Evolutionary conservation across 129 eudicot species (phyloP), one percentile per base, ranked within the genome.

Genomic region (sunflower (Helianthus annuus)): DNA sequence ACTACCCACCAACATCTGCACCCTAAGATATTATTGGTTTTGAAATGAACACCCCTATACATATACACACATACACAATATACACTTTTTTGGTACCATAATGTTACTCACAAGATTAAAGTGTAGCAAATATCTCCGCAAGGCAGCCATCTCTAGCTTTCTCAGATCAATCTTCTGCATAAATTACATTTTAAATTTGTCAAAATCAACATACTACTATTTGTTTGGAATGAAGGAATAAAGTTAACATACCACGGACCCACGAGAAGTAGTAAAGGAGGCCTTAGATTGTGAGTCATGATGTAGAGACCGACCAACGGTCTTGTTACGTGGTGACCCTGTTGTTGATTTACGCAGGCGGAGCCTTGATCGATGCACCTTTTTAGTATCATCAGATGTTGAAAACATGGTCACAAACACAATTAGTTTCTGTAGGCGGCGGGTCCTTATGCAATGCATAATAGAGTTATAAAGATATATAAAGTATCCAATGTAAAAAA

Each of bases 91-190:
- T 19, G 22, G 22, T 19, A 19, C 22, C 0, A 19, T 19, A 19
- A 19, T 19, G 0, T 19, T 19, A 19, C 22, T 19, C 22, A 19
- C 22, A 71, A 91, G 96, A 75, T 91, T 86, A 71, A 91, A 91
- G 81, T 91, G 96, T 13, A 83, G 88, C 76, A 78, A 79, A 81
- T 91, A 91, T 86, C 89, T 84, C 88, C 96, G 75, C 56, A 91
- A 57, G 7, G 97, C 96, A 68, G 91, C 84, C 91, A 82, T 85
- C 82, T 88, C 97, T 17, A 91, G 97, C 73, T 91, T 91, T 84
- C 97, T 75, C 19, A 91, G 87, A 80, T 91, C 96, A 88, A 91
- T 83, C 81, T 88, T 86, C 86, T 86, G 83, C 15, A 70, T 69
- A 40, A 27, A 55, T 51, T 39, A 52, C 57, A 64, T 10, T 19